A percentile compares a stretch with the other conserved stretches of the same genome.
These are phyloP conservation scores for Candolleomyces aberdarensis DNA, from an alignment of 768 basidiomycete genomes.

Conservation along the genomic window DNA sequence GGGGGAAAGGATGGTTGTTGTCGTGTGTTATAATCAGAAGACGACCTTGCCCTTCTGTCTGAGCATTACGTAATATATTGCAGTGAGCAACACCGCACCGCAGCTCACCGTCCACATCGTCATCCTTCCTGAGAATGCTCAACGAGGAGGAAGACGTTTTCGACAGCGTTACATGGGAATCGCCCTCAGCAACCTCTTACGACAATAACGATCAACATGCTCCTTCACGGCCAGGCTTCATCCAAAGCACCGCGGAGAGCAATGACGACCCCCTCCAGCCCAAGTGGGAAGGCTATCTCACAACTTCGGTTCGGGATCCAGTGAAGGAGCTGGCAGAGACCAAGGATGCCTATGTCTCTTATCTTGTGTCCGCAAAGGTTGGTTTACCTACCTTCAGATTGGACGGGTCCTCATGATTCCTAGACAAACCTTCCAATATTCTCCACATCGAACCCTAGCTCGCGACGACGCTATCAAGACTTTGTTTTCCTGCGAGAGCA, in stretches of 20 bases:
- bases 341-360: conserved; percentile 96
- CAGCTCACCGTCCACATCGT: conserved; percentile 15
- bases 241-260: conserved; percentile 70
- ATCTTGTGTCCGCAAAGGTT: conserved; percentile 87
- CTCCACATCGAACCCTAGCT: conserved; percentile 66
- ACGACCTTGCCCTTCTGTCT: neutral
- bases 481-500: conserved; percentile 92
- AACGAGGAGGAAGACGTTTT: conserved; percentile 89
- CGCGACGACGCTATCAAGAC: conserved; percentile 92
- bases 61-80: conserved; percentile 7
- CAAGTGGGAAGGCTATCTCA: conserved; percentile 88
- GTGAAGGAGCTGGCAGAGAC: conserved; percentile 95
- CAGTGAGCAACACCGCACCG: neutral
- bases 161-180: conserved; percentile 90
- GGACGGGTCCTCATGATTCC: neutral
- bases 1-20: conserved; percentile 27
- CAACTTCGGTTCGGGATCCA: conserved; percentile 84
- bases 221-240: conserved; percentile 68
- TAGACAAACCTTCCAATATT: conserved; percentile 92
- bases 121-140: conserved; percentile 46
- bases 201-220: conserved; percentile 43
- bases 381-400: neutral
- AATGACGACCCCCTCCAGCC: conserved; percentile 79
- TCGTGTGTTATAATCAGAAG: conserved; percentile 31
- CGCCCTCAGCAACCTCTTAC: conserved; percentile 55